Evolutionary conservation across 73 alveolate species (phyloP).

Genomic region (Tetrahymena elliotti): DNA sequence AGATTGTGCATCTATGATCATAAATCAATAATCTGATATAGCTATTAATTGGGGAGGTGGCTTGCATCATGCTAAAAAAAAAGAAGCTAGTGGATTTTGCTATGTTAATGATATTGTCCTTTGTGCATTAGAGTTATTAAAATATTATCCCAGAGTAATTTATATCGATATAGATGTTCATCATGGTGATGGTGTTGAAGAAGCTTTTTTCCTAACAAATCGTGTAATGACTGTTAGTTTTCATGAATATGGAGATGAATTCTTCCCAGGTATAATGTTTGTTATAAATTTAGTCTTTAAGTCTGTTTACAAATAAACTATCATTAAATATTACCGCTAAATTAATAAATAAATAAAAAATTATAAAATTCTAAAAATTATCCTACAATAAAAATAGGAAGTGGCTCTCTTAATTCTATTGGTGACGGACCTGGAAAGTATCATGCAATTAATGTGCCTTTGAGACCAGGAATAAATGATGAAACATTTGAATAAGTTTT

Average conservation of each 20-base stretch:
- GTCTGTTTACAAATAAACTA: too few species aligned
- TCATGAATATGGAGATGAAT: constrained; percentile 96
- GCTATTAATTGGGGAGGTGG: constrained; percentile 98
- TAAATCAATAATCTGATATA: constrained; percentile 64
- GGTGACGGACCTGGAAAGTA: constrained; percentile 88
- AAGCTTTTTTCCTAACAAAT: constrained; percentile 90
- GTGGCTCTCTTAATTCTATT: constrained; percentile 82
- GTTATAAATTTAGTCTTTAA: too few species aligned
- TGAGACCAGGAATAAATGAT: constrained; percentile 89
- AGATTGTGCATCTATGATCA: constrained; percentile 77
- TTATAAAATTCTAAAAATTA: neutral
- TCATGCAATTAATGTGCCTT: constrained; percentile 93
- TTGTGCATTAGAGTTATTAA: constrained; percentile 86
- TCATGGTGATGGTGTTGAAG: constrained; percentile 99
- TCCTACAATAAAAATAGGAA: neutral
- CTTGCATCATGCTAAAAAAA: constrained; percentile 96
- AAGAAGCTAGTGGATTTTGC: constrained; percentile 96
- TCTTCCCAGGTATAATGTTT: constrained; percentile 81
- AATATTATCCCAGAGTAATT: constrained; percentile 86
- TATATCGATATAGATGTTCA: constrained; percentile 97
- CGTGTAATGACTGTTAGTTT: constrained; percentile 93
- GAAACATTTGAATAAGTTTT: constrained; percentile 68
- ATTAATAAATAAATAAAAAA: too few species aligned
- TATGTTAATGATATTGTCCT: constrained; percentile 95
- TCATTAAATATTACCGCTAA: too few species aligned